Conservation (phyloP, 108 stramenopile genomes). For the Stephanodiscus triporus region DNA sequence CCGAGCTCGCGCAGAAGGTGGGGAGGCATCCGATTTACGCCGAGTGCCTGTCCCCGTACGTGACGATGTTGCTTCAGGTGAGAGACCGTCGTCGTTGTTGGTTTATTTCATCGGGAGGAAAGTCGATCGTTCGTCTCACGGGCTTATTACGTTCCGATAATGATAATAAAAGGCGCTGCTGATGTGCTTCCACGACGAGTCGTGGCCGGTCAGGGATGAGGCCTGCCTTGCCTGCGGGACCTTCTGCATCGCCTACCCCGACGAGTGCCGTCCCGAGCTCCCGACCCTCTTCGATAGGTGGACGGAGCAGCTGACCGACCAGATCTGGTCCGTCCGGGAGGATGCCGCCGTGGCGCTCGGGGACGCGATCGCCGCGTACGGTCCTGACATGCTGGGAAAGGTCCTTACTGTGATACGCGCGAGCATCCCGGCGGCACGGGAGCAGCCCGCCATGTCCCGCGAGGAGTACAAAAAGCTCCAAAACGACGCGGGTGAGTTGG, state of each 20-base stretch:
- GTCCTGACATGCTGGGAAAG: constrained; percentile 64
- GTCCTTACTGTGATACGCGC: constrained; percentile 49
- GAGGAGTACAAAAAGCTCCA: constrained; percentile 83
- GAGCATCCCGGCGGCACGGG: constrained; percentile 68
- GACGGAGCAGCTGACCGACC: constrained; percentile 95
- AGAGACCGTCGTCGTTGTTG: too few species aligned
- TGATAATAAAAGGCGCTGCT: too few species aligned
- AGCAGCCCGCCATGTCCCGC: constrained; percentile 85
- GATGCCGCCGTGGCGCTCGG: constrained; percentile 95
- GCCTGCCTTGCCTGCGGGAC: constrained; percentile 94
- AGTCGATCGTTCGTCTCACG: not conserved
- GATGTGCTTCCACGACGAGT: constrained; percentile 97
- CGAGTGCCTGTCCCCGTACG: constrained; percentile 69
- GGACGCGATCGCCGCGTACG: constrained; percentile 83
- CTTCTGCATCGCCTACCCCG: constrained; percentile 84
- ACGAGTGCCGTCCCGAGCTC: constrained; percentile 86
- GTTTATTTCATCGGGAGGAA: too few species aligned
- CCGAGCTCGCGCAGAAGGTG: constrained; percentile 91
- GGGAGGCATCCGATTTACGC: constrained; percentile 52
- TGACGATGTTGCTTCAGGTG: constrained; percentile 66
- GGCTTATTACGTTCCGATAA: too few species aligned
- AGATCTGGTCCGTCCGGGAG: constrained; percentile 96
- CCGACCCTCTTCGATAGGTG: constrained; percentile 87
- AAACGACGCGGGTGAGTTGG: constrained; percentile 59
- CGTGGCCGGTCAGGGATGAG: constrained; percentile 98